phyloP scores from a whole-genome alignment of 2,329 filamentous ascomycete genomes.

The Claviceps paspali region DNA sequence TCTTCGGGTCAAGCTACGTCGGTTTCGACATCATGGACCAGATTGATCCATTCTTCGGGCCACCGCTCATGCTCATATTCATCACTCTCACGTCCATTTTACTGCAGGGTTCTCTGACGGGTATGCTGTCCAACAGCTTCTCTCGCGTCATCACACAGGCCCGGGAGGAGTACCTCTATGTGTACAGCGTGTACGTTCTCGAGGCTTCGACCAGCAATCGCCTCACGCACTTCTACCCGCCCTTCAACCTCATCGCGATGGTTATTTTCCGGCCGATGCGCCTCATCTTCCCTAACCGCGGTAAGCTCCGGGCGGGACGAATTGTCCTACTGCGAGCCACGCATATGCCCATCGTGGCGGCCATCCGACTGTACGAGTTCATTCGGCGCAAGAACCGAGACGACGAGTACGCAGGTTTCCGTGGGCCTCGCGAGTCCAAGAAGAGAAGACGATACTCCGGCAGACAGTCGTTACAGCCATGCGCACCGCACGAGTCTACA shows the following conservation, averaged over 20 bases:
- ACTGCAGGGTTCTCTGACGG: constrained; percentile 63
- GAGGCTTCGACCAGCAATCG: constrained; percentile 54
- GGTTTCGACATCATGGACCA: constrained; percentile 55
- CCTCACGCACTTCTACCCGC: constrained; percentile 55
- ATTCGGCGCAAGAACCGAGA: constrained; percentile 24
- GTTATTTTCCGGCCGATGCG: constrained; percentile 57
- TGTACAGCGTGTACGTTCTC: constrained; percentile 52
- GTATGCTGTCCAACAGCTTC: constrained; percentile 65
- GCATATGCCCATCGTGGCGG: constrained; percentile 52
- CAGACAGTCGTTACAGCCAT: constrained; percentile 5
- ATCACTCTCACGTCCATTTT: constrained; percentile 65
- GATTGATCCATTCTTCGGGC: constrained; percentile 43
- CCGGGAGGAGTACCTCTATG: constrained; percentile 63
- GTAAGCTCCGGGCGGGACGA: constrained; percentile 44
- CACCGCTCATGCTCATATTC: constrained; percentile 55
- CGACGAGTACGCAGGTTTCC: constrained; percentile 33
- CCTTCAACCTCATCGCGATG: constrained; percentile 60
- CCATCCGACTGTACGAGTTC: constrained; percentile 53
- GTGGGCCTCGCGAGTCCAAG: constrained; percentile 25
- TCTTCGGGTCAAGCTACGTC: constrained; percentile 61
- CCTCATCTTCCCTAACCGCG: constrained; percentile 48
- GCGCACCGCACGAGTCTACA: constrained; percentile 8
- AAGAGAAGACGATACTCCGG: constrained; percentile 6
- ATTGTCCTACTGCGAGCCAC: constrained; percentile 49
- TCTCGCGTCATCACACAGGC: constrained; percentile 47